phyloP scores from a whole-genome alignment of 345 rosid species.

The Nasturtium officinale region DNA sequence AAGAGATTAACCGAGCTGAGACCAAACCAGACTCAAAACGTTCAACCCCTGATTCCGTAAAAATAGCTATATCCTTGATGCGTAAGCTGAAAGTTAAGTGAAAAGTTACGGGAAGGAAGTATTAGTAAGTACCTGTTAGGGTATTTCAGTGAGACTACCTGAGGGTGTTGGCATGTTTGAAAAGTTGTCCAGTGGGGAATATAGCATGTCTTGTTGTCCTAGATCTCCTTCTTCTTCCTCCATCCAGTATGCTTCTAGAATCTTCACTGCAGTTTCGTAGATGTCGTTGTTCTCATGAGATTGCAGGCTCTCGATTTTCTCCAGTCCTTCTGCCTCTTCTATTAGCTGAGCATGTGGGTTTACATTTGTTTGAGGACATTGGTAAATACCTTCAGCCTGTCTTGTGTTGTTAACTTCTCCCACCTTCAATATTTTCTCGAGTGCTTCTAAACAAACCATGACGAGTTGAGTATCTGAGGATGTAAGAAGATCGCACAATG shows the following conservation, averaged over 20 bases:
- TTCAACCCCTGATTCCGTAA: not conserved
- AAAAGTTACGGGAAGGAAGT: not conserved
- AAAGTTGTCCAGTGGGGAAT: slow-evolving; percentile 25
- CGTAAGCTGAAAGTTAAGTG: slow-evolving; percentile 6
- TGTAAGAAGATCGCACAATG: slow-evolving; percentile 55
- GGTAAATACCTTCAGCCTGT: slow-evolving; percentile 42
- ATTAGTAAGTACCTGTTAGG: slow-evolving; percentile 34
- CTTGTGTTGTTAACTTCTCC: slow-evolving; percentile 56
- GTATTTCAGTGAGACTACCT: slow-evolving; percentile 31
- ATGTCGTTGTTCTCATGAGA: slow-evolving; percentile 48
- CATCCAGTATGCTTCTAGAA: slow-evolving; percentile 68
- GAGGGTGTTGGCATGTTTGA: slow-evolving; percentile 34
- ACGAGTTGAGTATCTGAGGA: slow-evolving; percentile 56
- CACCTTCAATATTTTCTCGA: slow-evolving; percentile 59
- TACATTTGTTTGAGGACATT: slow-evolving; percentile 36
- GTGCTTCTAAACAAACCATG: slow-evolving; percentile 57
- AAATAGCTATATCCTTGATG: slow-evolving; percentile 2
- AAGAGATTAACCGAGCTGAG: slow-evolving; percentile 1
- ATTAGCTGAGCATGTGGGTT: slow-evolving; percentile 59
- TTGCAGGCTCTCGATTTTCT: slow-evolving; percentile 62
- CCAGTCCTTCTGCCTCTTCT: slow-evolving; percentile 60
- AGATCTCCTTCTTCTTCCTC: slow-evolving; percentile 47
- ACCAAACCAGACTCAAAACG: not conserved
- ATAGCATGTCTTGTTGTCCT: slow-evolving; percentile 34
- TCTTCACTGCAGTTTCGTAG: slow-evolving; percentile 43